Evolutionary conservation across 2,329 filamentous ascomycete genomes (phyloP), one percentile per base, ranked within the genome.

Genomic region (Albifimbria verrucaria): DNA sequence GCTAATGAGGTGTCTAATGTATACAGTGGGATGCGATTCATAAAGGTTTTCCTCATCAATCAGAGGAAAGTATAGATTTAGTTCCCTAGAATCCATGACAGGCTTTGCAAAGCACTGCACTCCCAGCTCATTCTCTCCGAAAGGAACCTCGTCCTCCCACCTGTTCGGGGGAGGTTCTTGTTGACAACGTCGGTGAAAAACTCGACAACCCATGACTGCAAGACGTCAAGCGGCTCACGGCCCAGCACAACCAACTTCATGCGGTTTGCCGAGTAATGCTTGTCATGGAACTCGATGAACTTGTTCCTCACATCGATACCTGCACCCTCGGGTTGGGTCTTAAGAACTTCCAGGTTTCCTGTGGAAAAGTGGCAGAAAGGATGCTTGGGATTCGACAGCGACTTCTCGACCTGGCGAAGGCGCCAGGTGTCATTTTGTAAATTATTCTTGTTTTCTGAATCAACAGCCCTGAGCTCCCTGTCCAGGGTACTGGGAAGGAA

Each of bases 371-470:
- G 89, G 68, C 90, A 90, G 68, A 89, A 96, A 1, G 92, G 92
- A 64, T 97, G 92, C 15, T 87, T 84, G 3, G 89, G 87, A 68
- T 93, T 96, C 2, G 91, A 90, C 18, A 94, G 75, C 3, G 88
- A 88, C 74, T 96, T 96, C 66, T 90, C 89, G 22, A 97, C 79
- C 72, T 97, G 92, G 64, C 93, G 85, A 57, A 96, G 74, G 17
- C 92, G 85, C 91, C 92, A 96, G 52, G 83, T 82, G 65, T 97
- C 92, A 67, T 85, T 93, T 72, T 97, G 92, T 48, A 97, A 76
- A 62, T 97, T 97, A 81, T 97, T 97, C 80, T 96, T 96, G 75
- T 97, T 96, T 71, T 97, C 92, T 5, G 92, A 96, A 66, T 97
- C 92, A 20, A 97, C 92, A 1, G 92, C 92, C 59, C 82, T 86